phyloP scores from a whole-genome alignment of 495 filamentous ascomycete species.

The Xylaria acuta region DNA sequence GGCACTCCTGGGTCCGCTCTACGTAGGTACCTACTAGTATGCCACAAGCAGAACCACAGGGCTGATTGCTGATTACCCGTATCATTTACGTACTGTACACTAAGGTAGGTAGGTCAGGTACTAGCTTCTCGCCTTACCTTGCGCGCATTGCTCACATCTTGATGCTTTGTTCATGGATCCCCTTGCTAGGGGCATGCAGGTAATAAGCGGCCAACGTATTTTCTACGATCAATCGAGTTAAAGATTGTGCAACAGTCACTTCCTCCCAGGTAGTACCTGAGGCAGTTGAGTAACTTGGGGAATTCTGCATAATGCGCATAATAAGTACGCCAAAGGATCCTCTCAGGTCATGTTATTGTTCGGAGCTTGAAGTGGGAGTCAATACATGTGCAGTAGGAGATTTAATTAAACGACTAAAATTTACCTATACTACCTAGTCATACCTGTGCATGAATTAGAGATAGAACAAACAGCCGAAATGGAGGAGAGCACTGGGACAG shows the following conservation, averaged over 20 bases:
- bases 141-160: not conserved
- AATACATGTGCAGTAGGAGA: not conserved
- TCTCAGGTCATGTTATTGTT: not conserved
- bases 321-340: not conserved
- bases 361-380: not conserved
- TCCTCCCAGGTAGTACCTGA: not conserved
- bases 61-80: slow-evolving; percentile 5
- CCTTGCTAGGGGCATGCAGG: not conserved
- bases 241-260: not conserved
- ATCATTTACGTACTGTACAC: not conserved
- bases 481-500: not conserved
- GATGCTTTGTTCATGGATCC: slow-evolving; percentile 9
- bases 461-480: slow-evolving; percentile 5
- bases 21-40: too few species aligned
- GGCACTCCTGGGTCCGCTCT: not conserved
- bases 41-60: slow-evolving; percentile 12
- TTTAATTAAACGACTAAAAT: slow-evolving; percentile 8
- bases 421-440: not conserved
- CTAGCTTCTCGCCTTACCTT: slow-evolving; percentile 3
- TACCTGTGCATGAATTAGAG: slow-evolving; percentile 14
- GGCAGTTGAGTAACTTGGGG: not conserved
- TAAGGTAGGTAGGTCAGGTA: not conserved
- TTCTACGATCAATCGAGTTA: not conserved
- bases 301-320: not conserved
- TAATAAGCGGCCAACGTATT: not conserved